Conservation (phyloP, 148 eudicot species). For the Fagopyrum tataricum region DNA sequence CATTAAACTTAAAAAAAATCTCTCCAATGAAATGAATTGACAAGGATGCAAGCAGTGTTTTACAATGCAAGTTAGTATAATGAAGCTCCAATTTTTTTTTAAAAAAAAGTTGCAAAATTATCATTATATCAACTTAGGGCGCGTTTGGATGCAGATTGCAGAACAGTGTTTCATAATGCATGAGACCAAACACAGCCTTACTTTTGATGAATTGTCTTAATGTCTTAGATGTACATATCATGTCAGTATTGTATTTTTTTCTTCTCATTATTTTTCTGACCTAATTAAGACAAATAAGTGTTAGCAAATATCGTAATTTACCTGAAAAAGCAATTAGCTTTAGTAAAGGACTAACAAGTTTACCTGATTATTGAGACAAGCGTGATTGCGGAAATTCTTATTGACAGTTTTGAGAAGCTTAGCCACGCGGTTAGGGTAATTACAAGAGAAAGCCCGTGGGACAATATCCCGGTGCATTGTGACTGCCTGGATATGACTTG, state of each 20-base stretch:
- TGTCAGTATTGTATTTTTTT: too few relatives aligned
- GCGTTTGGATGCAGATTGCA: background rate
- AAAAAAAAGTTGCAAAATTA: background rate
- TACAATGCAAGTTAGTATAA: too few relatives aligned
- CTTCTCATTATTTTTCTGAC: too few relatives aligned
- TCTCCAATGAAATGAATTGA: background rate
- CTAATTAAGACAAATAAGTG: too few relatives aligned
- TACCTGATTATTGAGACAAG: conserved; percentile 82
- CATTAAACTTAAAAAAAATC: background rate
- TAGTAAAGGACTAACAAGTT: background rate
- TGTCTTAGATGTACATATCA: too few relatives aligned
- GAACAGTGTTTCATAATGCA: background rate
- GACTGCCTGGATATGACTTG: conserved; percentile 67
- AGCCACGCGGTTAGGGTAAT: conserved; percentile 84
- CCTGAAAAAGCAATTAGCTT: background rate
- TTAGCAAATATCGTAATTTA: background rate
- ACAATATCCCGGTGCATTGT: conserved; percentile 96
- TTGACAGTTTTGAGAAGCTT: conserved; percentile 82
- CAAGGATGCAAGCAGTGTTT: too few relatives aligned
- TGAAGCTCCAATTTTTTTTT: too few relatives aligned
- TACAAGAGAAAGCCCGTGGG: conserved; percentile 95
- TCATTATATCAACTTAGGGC: background rate
- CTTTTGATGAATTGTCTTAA: too few relatives aligned
- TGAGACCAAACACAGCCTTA: background rate
- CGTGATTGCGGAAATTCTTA: conserved; percentile 75